Evolutionary conservation across 768 basidiomycete species (phyloP).

Genomic region (Clitopilus passeckerianus): DNA sequence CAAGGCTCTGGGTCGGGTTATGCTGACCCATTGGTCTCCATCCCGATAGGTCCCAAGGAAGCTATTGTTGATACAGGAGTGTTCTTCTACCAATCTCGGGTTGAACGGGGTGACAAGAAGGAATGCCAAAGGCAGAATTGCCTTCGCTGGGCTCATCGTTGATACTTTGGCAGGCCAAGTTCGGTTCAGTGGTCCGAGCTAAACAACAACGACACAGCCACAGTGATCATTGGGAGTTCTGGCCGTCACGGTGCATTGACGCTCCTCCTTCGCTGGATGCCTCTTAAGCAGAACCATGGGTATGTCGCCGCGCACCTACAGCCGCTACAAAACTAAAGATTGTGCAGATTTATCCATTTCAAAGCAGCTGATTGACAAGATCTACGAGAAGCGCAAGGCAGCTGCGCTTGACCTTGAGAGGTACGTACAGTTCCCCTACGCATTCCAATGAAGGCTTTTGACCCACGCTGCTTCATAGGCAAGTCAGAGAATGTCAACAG

Average conservation of each 20-base stretch:
- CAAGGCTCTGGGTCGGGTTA: conserved; percentile 35
- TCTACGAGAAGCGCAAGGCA: conserved; percentile 95
- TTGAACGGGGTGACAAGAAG: conserved; percentile 44
- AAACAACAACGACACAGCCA: conserved; percentile 1
- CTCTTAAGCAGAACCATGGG: conserved; percentile 18
- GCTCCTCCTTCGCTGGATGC: not conserved
- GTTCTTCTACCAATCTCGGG: conserved; percentile 27
- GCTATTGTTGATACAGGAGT: conserved; percentile 40
- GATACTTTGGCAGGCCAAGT: not conserved
- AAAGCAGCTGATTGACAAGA: conserved; percentile 85
- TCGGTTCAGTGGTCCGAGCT: conserved; percentile 1
- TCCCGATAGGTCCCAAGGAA: conserved; percentile 57
- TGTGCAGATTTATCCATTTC: conserved; percentile 57
- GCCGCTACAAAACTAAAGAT: not conserved
- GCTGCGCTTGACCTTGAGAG: conserved; percentile 96
- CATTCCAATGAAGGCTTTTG: not conserved
- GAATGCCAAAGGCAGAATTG: conserved; percentile 21
- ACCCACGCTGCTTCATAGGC: conserved; percentile 33
- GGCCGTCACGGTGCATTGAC: not conserved
- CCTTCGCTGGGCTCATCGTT: conserved; percentile 10
- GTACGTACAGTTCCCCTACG: conserved; percentile 35
- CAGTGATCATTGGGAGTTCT: not conserved
- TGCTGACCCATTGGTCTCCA: conserved; percentile 29
- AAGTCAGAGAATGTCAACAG: conserved; percentile 82
- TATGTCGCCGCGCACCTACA: conserved; percentile 6